Evolutionary conservation across 352 stramenopile genomes (phyloP).

Genomic region (Phytopythium kandeliae): DNA sequence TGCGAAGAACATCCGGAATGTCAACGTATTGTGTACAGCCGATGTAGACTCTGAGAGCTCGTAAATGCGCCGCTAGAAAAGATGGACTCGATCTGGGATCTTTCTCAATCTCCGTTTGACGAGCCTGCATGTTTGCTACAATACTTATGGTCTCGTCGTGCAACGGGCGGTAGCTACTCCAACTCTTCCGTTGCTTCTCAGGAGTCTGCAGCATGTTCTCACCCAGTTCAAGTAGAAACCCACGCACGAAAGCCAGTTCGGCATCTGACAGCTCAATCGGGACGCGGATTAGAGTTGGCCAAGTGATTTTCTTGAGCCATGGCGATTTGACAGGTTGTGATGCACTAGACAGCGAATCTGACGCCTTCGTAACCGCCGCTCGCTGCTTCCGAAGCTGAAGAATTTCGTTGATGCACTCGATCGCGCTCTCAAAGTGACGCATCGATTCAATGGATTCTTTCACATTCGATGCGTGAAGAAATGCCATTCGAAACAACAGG

Average conservation of each 20-base stretch:
- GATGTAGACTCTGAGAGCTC: slow-evolving; percentile 35
- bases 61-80: slow-evolving; percentile 21
- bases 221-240: slow-evolving; percentile 23
- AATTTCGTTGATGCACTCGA: slow-evolving; percentile 25
- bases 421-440: slow-evolving; percentile 16
- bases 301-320: slow-evolving; percentile 22
- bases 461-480: slow-evolving; percentile 37
- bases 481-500: slow-evolving; percentile 40
- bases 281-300: slow-evolving; percentile 17
- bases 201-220: slow-evolving; percentile 25
- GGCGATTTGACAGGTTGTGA: neutral
- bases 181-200: slow-evolving; percentile 22
- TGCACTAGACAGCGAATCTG: neutral
- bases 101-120: neutral
- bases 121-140: slow-evolving; percentile 4
- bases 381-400: slow-evolving; percentile 17
- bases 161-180: slow-evolving; percentile 37
- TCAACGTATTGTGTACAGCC: slow-evolving; percentile 32
- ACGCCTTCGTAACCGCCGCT: neutral
- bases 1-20: slow-evolving; percentile 37
- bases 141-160: slow-evolving; percentile 34
- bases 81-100: neutral
- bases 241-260: slow-evolving; percentile 29
- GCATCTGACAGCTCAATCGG: slow-evolving; percentile 23
- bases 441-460: slow-evolving; percentile 7